Conservation (phyloP, 2,329 filamentous ascomycete genomes). For the Colletotrichum euphorbiae region DNA sequence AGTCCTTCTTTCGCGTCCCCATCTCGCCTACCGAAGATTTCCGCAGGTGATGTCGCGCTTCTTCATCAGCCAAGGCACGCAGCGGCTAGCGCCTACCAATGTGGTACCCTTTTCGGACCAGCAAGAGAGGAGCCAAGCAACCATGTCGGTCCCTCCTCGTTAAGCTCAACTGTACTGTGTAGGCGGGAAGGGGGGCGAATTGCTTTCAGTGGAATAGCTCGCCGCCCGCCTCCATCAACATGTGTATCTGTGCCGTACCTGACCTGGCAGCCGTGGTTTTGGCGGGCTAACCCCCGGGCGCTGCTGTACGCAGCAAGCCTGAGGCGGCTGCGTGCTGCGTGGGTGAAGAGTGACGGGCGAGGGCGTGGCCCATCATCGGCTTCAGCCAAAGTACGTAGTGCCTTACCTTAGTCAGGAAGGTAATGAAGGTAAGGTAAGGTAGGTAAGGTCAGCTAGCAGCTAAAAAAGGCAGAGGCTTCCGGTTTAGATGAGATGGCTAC, state of each 20-base stretch:
- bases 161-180: neutral
- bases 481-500: conserved; percentile 31
- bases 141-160: neutral
- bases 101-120: conserved; percentile 29
- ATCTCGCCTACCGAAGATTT: conserved; percentile 29
- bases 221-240: conserved; percentile 27
- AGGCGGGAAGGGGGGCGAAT: conserved; percentile 16
- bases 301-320: conserved; percentile 6
- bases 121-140: conserved; percentile 17
- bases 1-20: conserved; percentile 21
- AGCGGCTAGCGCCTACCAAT: conserved; percentile 12
- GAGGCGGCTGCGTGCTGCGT: conserved; percentile 13
- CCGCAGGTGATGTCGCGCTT: conserved; percentile 25
- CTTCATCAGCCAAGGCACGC: conserved; percentile 34
- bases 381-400: conserved; percentile 5
- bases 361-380: conserved; percentile 18
- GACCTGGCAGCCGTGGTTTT: conserved; percentile 10
- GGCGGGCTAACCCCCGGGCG: conserved; percentile 5
- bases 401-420: neutral
- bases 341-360: neutral
- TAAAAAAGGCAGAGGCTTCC: conserved; percentile 6
- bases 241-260: conserved; percentile 19
- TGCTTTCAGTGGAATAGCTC: conserved; percentile 33
- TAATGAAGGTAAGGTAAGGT: conserved; percentile 8
- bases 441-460: conserved; percentile 18